A percentile compares a stretch with the other conserved stretches of the same genome.
Conservation (phyloP, 331 rosid species). For the Pyrus hybrid region DNA sequence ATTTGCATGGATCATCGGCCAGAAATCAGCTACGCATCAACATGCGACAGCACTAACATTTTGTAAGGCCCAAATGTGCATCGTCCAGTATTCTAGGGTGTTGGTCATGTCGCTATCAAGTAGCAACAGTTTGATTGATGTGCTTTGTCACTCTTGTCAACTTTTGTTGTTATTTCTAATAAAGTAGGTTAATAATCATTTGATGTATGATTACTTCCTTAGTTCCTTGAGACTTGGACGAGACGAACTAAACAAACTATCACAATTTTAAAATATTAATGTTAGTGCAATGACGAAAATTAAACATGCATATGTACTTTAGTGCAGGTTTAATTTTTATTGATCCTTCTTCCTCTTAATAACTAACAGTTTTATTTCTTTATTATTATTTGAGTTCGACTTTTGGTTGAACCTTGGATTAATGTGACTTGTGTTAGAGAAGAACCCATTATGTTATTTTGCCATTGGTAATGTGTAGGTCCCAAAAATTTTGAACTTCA, state of each 20-base stretch:
- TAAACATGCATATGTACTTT: neutral
- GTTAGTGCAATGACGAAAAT: too few relatives aligned
- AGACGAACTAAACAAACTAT: neutral
- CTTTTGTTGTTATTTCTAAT: neutral
- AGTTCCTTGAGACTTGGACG: neutral
- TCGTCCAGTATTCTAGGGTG: neutral
- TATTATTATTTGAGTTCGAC: too few relatives aligned
- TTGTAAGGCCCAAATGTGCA: neutral
- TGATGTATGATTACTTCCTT: neutral
- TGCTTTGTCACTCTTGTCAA: neutral
- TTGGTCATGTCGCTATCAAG: neutral
- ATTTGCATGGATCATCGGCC: neutral
- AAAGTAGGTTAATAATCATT: neutral
- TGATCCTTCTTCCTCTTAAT: rapidly evolving
- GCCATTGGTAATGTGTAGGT: too few relatives aligned
- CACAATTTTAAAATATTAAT: too few relatives aligned
- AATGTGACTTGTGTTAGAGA: too few relatives aligned
- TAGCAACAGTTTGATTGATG: neutral
- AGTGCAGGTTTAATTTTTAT: too few relatives aligned
- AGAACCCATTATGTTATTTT: too few relatives aligned
- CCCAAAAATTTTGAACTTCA: too few relatives aligned
- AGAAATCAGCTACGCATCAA: neutral
- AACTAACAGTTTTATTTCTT: too few relatives aligned
- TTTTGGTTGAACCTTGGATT: too few relatives aligned
- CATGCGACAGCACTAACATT: neutral